These are phyloP conservation scores for Nemania sp. DNA, from an alignment of 2,329 filamentous ascomycete genomes.

Conservation along the genomic window DNA sequence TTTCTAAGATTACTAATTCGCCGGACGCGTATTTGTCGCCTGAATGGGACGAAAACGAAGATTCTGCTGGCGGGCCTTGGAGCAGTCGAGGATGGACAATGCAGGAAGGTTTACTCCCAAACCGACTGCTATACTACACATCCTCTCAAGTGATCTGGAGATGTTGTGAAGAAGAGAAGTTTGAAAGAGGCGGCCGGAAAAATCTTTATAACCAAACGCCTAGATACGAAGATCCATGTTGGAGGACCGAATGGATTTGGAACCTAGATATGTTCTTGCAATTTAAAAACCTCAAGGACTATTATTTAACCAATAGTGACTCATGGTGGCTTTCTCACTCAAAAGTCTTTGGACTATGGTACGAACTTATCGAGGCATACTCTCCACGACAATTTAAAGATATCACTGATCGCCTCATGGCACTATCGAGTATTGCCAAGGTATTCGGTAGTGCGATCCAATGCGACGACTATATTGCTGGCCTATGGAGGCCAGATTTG, in stretches of 20 bases:
- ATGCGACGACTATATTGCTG: constrained; percentile 11
- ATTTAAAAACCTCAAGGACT: neutral
- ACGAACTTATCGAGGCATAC: constrained; percentile 11
- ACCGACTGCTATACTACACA: constrained; percentile 5
- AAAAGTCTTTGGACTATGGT: neutral
- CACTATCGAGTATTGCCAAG: constrained; percentile 3
- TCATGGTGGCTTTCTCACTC: neutral
- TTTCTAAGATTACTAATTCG: neutral
- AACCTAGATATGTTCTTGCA: neutral
- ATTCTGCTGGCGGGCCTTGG: constrained; percentile 3
- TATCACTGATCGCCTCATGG: constrained; percentile 3
- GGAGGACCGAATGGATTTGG: neutral
- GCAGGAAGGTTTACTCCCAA: constrained; percentile 14
- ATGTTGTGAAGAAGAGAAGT: constrained; percentile 6
- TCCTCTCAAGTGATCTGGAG: constrained; percentile 10
- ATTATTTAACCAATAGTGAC: neutral
- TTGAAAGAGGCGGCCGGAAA: neutral
- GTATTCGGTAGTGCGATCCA: neutral
- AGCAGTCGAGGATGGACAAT: constrained; percentile 7
- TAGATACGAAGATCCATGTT: neutral
- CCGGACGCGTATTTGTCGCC: neutral
- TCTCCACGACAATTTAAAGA: constrained; percentile 4
- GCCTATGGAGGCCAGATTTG: constrained; percentile 3
- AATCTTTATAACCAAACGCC: neutral
- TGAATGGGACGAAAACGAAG: constrained; percentile 6